Evolutionary conservation across 305 asterid species (phyloP).

Genomic region (Plantago lanceolata): DNA sequence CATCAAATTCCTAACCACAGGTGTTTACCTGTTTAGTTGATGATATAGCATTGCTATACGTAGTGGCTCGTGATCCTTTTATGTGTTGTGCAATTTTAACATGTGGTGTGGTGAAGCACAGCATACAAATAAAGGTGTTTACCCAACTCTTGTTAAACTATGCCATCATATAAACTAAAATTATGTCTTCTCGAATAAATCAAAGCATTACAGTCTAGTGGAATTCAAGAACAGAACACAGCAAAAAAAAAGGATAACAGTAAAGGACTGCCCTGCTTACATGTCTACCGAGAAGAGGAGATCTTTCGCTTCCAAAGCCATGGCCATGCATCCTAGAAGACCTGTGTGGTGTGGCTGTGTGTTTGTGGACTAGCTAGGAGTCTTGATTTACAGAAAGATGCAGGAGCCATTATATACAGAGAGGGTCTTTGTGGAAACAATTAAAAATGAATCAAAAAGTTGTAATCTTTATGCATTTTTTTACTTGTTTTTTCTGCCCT

Average conservation of each 20-base stretch:
- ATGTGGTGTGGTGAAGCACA: no score
- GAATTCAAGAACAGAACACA: not conserved
- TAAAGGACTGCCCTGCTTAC: no score
- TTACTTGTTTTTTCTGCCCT: no score
- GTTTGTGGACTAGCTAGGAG: not conserved
- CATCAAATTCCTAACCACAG: not conserved
- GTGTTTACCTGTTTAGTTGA: no score
- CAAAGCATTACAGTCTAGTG: not conserved
- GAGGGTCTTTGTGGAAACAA: not conserved
- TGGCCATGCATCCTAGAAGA: constrained; percentile 45
- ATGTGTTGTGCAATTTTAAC: no score
- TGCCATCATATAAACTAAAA: constrained; percentile 10
- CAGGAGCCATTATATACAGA: constrained; percentile 11
- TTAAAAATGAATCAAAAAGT: no score
- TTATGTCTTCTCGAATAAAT: not conserved
- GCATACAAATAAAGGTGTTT: no score
- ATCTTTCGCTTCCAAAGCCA: constrained; percentile 41
- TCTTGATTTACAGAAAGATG: no score
- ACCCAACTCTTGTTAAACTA: not conserved
- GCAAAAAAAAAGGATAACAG: not conserved
- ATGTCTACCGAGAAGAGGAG: constrained; percentile 46
- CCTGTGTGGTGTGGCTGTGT: constrained; percentile 19
- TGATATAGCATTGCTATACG: no score
- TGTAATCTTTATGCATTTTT: no score
- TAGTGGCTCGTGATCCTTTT: no score